Base-by-base conservation (phyloP, 2,329 filamentous ascomycete genomes). In the Dothistroma septosporum region DNA sequence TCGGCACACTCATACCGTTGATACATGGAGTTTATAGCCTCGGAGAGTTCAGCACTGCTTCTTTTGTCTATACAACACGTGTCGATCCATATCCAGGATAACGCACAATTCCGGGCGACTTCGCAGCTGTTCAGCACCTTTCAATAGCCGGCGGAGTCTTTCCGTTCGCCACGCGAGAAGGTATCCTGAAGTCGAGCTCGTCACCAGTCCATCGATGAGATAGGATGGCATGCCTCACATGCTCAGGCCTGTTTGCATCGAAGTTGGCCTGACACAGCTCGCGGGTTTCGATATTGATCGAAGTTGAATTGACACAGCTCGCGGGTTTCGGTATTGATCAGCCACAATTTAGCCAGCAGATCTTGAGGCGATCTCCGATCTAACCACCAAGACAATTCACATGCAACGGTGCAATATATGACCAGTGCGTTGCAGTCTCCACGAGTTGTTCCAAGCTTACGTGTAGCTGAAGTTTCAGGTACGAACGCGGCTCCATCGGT, bases 21-120 rank as follows among this genome's bases (percentile, higher is more conserved):
- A 12, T 59, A 67, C 64, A 66, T 67, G 0, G 64, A 63, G 19
- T 60, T 67, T n/a, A 67, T 63, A 4, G 64, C 60, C 57, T 66
- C 62, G 2, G 52, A 49, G 7, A 68, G 32, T 31, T 68, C 66
- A 4, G 58, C 54, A 21, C 53, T 62, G 35, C 54, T 67, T 14
- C 55, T 46, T n/a, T 64, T 66, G 53, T 68, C 59, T 24, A 68
- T 68, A 49, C 65, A 65, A 48, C 61, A 64, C 1, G 66, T 66
- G 46, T 68, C 66, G 12, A 68, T 46, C 65, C 66, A 68, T 9
- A 58, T n/a, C 32, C 22, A 55, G 31, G 6, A 19, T 7, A 35
- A n/a, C 41, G 12, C 32, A 8, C 32, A 10, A n/a, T 14, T 11
- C 11, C 16, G n/a, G 2, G 52, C 28, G 12, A 21, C n/a, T 37